Evolutionary conservation across 2,329 filamentous ascomycete genomes (phyloP), one percentile per base, ranked within the genome.

Genomic region (Colletotrichum sp.): DNA sequence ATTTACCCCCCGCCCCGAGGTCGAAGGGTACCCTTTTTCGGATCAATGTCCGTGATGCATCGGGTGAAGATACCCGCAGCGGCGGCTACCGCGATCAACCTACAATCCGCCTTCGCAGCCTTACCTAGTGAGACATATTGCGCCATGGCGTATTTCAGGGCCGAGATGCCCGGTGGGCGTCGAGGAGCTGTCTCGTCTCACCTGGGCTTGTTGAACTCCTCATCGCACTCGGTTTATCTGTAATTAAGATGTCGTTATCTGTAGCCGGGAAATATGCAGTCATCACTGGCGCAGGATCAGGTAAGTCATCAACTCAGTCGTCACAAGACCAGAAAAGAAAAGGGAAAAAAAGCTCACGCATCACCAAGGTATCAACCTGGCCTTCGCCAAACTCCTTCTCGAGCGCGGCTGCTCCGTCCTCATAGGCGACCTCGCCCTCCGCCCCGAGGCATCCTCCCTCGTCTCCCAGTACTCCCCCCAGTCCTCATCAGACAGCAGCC

Each of bases 351-450:
- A 6, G 36, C 64, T 66, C 5, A 67, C 18, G 4, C n/a, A 12
- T 6, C 12, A 4, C 32, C 59, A 85, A 85, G 84, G 85, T 34
- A 86, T 86, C 70, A 83, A 81, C 77, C 81, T 85, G 10, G 81
- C 78, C 38, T 84, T 86, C 73, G 80, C 81, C 61, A 77, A 79
- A 24, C 75, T 83, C 4, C 80, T 86, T 4, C 80, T 86, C 38
- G 71, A 74, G 4, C 80, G 80, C 21, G 83, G 82, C 69, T 85
- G 81, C 76, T 85, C 84, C 12, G 84, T 86, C 56, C 71, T 86
- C 28, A 80, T 86, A 48, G 85, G 79, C 56, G 84, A 86, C 75
- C 78, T 85, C 55, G 74, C 77, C 38, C 81, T 85, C 24, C 80
- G 80, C 9, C 79, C 82, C 16, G 83, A 84, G 72, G 83, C 84